Conservation (phyloP, 2,329 filamentous ascomycete genomes). For the Aspergillus calidoustus region DNA sequence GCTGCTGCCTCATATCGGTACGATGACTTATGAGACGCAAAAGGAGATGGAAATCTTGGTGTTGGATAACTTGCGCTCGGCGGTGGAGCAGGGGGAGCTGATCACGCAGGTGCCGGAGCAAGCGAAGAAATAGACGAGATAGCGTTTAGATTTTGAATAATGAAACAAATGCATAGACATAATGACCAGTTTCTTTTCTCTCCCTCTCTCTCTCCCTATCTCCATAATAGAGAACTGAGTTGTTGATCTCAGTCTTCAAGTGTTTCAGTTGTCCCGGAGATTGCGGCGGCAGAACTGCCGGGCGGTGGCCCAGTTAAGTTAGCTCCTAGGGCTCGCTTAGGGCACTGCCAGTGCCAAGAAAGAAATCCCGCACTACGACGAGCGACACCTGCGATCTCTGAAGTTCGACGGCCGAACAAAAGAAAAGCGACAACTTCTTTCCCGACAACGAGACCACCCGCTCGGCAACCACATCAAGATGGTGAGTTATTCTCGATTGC, state of each 20-base stretch:
- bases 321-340: slow-evolving; percentile 48
- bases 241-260: not conserved
- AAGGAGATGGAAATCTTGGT: slow-evolving; percentile 66
- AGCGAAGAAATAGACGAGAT: slow-evolving; percentile 44
- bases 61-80: slow-evolving; percentile 61
- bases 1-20: slow-evolving; percentile 64
- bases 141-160: slow-evolving; percentile 6
- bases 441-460: slow-evolving; percentile 47
- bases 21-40: slow-evolving; percentile 64
- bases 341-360: slow-evolving; percentile 41
- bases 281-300: slow-evolving; percentile 14
- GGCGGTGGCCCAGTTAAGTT: slow-evolving; percentile 33
- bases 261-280: not conserved
- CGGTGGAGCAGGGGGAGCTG: slow-evolving; percentile 60
- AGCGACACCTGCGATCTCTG: slow-evolving; percentile 34
- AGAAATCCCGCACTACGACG: slow-evolving; percentile 47
- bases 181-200: not conserved
- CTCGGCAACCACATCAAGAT: slow-evolving; percentile 52
- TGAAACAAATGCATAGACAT: slow-evolving; percentile 1
- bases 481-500: slow-evolving; percentile 50
- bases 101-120: slow-evolving; percentile 67
- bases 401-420: slow-evolving; percentile 40
- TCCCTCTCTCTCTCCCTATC: not conserved
- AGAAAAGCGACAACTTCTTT: slow-evolving; percentile 45
- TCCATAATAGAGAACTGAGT: not conserved